Evolutionary conservation across 108 stramenopile species (phyloP), one percentile per base, ranked within the genome.

Genomic region (Skeletonema marinoi): DNA sequence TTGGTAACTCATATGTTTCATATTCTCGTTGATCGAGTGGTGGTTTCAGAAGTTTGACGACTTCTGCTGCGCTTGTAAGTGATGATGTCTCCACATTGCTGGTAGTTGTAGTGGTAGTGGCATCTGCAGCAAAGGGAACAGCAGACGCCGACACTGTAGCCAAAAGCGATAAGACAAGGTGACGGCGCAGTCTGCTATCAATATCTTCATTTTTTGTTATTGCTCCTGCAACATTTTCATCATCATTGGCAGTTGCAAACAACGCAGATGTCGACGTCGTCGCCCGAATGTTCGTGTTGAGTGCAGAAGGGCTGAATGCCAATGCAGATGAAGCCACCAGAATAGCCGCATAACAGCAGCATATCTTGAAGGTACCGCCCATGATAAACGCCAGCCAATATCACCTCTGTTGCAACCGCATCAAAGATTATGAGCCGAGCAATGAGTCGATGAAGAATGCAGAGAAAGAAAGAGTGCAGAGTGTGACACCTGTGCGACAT

Each of bases 11-110:
- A 60, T 82, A 86, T 4, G 87, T 73, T 29, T 77, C 65, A 64
- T 92, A 95, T 21, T 78, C 65, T 19, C 93, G 83, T 64, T 89
- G 72, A 76, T 95, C 93, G 42, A 85, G 36, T 7, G 93, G 93
- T 32, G 93, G 90, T 31, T 81, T 85, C 33, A 94, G 51, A 21
- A 94, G 74, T 21, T 90, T 75, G 36, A 73, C 74, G 10, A 12
- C 13, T 21, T 56, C 44, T 6, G 35, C 32, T 25, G 16, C 21
- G 6, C 17, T 60, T 17, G 70, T 13, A 19, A 33, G 54, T 16
- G 44, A 46, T 46, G 54, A 29, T 56, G 54, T 0, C 7, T 56
- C 54, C 54, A 29, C 13, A 8, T 50, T 17, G 48, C 72, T 33
- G 58, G 3, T 14, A 44, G 38, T 35, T 31, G 62, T 46, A 32